phyloP scores from a whole-genome alignment of 1,139 yeast genomes.

The Nakaseomyces uthaithaninus region DNA sequence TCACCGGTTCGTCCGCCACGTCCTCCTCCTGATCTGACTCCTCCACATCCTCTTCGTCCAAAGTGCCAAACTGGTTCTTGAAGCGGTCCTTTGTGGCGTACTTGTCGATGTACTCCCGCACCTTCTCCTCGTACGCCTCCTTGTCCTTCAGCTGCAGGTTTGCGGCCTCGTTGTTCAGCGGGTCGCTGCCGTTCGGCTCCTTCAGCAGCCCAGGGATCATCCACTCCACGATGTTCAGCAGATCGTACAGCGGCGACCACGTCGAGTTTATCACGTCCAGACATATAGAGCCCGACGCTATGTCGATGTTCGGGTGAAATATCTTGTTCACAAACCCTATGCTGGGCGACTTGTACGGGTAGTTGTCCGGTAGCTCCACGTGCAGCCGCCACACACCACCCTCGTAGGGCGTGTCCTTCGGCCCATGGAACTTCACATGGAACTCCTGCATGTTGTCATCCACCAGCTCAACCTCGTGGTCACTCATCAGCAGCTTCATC shows the following conservation, averaged over 20 bases:
- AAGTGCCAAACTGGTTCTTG: slow-evolving; percentile 38
- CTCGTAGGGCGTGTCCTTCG: slow-evolving; percentile 79
- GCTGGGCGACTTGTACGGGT: slow-evolving; percentile 93
- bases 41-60: slow-evolving; percentile 36
- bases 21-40: slow-evolving; percentile 22
- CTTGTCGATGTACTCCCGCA: slow-evolving; percentile 61
- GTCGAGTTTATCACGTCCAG: slow-evolving; percentile 95
- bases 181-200: slow-evolving; percentile 93
- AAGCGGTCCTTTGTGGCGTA: slow-evolving; percentile 56
- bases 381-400: slow-evolving; percentile 88
- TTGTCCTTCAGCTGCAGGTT: slow-evolving; percentile 69
- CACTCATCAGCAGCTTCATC: slow-evolving; percentile 91
- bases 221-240: slow-evolving; percentile 83
- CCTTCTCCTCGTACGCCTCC: slow-evolving; percentile 57
- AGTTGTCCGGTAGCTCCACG: slow-evolving; percentile 91
- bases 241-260: slow-evolving; percentile 97
- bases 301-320: slow-evolving; percentile 90
- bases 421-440: slow-evolving; percentile 79
- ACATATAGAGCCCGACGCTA: slow-evolving; percentile 86
- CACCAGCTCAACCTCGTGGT: slow-evolving; percentile 77
- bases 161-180: slow-evolving; percentile 88
- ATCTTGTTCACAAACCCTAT: slow-evolving; percentile 89
- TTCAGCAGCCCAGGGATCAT: slow-evolving; percentile 86
- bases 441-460: slow-evolving; percentile 90
- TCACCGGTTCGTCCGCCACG: slow-evolving; percentile 16